Base-by-base conservation (phyloP, 257 asterid genomes). In the Prunella vulgaris region DNA sequence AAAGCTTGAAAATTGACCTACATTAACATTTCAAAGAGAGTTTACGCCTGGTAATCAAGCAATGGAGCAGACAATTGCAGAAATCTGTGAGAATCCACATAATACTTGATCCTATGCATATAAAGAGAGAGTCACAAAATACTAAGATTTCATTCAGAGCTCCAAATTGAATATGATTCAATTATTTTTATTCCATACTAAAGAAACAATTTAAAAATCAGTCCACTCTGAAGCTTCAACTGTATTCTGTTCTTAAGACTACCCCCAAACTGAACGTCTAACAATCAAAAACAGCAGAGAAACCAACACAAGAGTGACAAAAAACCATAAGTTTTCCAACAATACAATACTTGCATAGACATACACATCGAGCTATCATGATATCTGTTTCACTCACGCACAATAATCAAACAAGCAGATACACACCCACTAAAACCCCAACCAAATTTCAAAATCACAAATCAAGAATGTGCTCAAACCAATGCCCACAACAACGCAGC, bases 1-100 rank as follows among this genome's bases (percentile, higher is more conserved):
- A 53, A 33, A n/a, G n/a, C n/a, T 60, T 25, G 25, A 48, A 48
- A 67, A 2, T 17, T 46, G 28, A 73, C 83, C 92, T 81, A 73
- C 77, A 77, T 12, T 60, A 78, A 66, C 66, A 80, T 12, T 66
- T 15, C 5, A 5, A 40, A 68, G 54, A 70, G 49, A 69, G 28
- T 60, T 64, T 48, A 74, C 72, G 73, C 66, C 51, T 35, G 9
- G 30, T 30, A 12, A 57, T 44, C 44, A 57, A 33, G 32, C 56
- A 68, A n/a, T n/a, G n/a, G n/a, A n/a, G n/a, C n/a, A n/a, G n/a
- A n/a, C n/a, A n/a, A n/a, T n/a, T n/a, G n/a, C n/a, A n/a, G n/a
- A n/a, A n/a, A n/a, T n/a, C n/a, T n/a, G n/a, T n/a, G 10, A 15
- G 15, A 5, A 58, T 58, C 42, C 42, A 58, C 35, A n/a, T 28